Conservation (phyloP, 202 grass and related monocot species). For the Elaeis oleifera region DNA sequence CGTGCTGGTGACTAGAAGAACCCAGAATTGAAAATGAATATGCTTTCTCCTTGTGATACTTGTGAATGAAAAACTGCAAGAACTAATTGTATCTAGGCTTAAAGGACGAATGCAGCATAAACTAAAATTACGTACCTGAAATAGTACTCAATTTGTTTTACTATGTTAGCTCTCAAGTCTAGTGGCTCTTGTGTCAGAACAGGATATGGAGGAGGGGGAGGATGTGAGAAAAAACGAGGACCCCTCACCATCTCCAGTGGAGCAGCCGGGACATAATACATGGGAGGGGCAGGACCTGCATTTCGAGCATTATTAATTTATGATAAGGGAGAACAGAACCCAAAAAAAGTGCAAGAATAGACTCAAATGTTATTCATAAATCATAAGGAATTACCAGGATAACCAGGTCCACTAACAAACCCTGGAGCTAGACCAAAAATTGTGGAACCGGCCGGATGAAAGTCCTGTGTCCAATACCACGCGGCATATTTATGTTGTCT, state of each 20-base stretch:
- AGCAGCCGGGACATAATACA: constrained; percentile 76
- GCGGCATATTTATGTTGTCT: constrained; percentile 35
- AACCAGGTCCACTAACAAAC: constrained; percentile 35
- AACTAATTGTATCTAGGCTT: no score
- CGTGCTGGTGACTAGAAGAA: no score
- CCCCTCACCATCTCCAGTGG: constrained; percentile 63
- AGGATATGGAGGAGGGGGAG: constrained; percentile 30
- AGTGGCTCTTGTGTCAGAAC: constrained; percentile 39
- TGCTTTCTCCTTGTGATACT: no score
- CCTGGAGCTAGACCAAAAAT: constrained; percentile 29
- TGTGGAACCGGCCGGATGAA: constrained; percentile 49
- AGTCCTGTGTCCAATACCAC: constrained; percentile 40
- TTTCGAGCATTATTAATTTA: constrained; percentile 1
- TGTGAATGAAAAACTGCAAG: no score
- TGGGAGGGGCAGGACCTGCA: constrained; percentile 38
- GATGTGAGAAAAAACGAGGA: constrained; percentile 40
- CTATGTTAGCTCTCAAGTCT: constrained; percentile 73
- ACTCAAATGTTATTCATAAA: background rate
- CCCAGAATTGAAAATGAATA: no score
- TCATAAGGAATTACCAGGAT: constrained; percentile 22
- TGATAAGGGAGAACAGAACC: background rate
- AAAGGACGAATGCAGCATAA: background rate
- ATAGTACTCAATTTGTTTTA: constrained; percentile 82
- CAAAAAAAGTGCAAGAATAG: background rate
- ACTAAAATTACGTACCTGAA: constrained; percentile 53